phyloP scores from a whole-genome alignment of 106 monocot species.

The Dendrobium catenatum region DNA sequence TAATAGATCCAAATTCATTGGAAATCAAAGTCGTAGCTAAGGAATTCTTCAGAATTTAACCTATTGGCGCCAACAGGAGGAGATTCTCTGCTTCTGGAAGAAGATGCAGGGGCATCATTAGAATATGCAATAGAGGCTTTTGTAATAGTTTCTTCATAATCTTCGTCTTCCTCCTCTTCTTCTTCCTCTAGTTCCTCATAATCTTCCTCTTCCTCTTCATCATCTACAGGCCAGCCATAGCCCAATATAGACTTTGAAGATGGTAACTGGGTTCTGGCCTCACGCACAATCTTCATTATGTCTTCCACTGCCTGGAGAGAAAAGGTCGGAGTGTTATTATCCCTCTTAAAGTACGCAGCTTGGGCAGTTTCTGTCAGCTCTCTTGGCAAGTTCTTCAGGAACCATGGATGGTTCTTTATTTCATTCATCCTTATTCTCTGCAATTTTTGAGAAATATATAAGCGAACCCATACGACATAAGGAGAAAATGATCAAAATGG shows the following conservation, averaged over 20 bases:
- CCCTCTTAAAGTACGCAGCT: conserved; percentile 19
- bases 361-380: conserved; percentile 16
- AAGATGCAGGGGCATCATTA: neutral
- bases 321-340: conserved; percentile 8
- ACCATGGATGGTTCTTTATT: conserved; percentile 13
- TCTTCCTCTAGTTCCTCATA: neutral
- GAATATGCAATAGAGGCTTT: neutral
- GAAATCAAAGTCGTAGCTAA: neutral
- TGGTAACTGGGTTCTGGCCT: conserved; percentile 10
- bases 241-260: conserved; percentile 1
- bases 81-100: neutral
- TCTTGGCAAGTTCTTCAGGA: conserved; percentile 16
- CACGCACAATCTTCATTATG: conserved; percentile 26
- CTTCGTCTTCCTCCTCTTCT: neutral
- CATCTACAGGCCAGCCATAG: conserved; percentile 11
- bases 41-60: conserved; percentile 1
- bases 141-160: neutral
- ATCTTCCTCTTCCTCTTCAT: neutral
- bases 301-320: conserved; percentile 21
- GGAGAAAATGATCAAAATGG: no score
- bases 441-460: neutral
- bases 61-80: neutral
- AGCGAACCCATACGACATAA: neutral
- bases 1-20: neutral
- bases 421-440: conserved; percentile 15